These are phyloP conservation scores for Suillus tomentosus DNA, from an alignment of 768 basidiomycete genomes.

Conservation along the genomic window DNA sequence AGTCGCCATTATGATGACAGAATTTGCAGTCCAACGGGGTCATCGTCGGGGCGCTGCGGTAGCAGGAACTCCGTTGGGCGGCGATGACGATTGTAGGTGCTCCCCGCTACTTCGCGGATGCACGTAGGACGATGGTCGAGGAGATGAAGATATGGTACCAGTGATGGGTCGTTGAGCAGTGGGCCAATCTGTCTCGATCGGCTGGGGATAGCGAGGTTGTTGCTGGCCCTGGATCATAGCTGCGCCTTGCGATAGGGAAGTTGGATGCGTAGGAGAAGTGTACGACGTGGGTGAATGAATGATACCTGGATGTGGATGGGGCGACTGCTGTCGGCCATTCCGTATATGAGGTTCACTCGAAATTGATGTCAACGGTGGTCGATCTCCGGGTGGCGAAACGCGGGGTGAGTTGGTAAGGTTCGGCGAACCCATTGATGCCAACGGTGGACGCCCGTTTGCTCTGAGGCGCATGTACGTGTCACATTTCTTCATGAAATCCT, in stretches of 20 bases:
- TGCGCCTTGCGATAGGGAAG: slow-evolving; percentile 46
- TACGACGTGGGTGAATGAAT: slow-evolving; percentile 48
- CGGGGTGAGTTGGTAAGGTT: slow-evolving; percentile 23
- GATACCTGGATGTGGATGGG: slow-evolving; percentile 41
- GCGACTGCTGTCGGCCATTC: slow-evolving; percentile 42
- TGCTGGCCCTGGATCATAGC: slow-evolving; percentile 46
- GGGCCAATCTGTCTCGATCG: slow-evolving; percentile 48
- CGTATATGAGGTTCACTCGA: slow-evolving; percentile 40
- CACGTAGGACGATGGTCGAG: slow-evolving; percentile 55
- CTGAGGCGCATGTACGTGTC: slow-evolving; percentile 85
- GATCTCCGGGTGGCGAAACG: slow-evolving; percentile 44
- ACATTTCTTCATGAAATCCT: slow-evolving; percentile 95
- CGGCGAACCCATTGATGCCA: slow-evolving; percentile 30
- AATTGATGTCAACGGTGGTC: slow-evolving; percentile 44
- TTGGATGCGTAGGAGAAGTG: slow-evolving; percentile 44
- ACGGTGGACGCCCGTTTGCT: slow-evolving; percentile 53
- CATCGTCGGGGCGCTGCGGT: slow-evolving; percentile 48
- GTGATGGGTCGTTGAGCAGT: slow-evolving; percentile 41
- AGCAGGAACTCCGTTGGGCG: slow-evolving; percentile 46
- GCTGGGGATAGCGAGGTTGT: slow-evolving; percentile 39
- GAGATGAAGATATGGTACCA: slow-evolving; percentile 35
- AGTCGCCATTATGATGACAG: slow-evolving; percentile 10
- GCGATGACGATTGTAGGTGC: slow-evolving; percentile 40
- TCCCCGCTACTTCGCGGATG: slow-evolving; percentile 48
- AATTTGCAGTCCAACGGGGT: slow-evolving; percentile 21